Evolutionary conservation across 805 yeast genomes (phyloP), one percentile per base, ranked within the genome.

Genomic region (Isabelozyma pseudorhagii): DNA sequence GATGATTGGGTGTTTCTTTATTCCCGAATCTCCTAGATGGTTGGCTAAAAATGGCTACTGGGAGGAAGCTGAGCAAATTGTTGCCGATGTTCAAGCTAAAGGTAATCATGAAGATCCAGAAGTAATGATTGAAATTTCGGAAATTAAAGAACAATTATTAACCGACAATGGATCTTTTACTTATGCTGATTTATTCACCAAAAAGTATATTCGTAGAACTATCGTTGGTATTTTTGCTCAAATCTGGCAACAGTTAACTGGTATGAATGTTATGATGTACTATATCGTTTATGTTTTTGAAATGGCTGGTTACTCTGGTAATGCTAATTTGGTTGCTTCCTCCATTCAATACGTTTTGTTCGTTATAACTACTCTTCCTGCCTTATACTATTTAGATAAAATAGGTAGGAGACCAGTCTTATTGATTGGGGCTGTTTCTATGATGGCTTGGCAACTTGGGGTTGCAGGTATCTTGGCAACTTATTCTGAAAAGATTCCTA

Each of bases 191-290:
- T 72, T 84, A 55, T 82, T 84, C 76, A 60, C 61, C 50, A 77
- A 72, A 64, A 75, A 77, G 59, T 75, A 81, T 54, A 59, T 77
- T 43, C 62, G 60, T 49, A 72, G 86, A 62, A 81, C 86, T 45
- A 49, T 73, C 50, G 74, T 76, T 44, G 85, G 84, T 49, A 58
- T 78, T 42, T 74, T 68, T 55, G 78, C 82, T 48, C 85, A 82
- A 64, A 71, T 81, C 57, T 81, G 83, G 81, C 83, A 79, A 61
- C 87, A 83, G 61, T 68, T 82, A 57, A 78, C 84, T 28, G 89
- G 89, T 56, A 79, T 81, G 78, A 84, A 84, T 59, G 84, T 82
- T 53, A 77, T 83, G 76, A 81, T 84, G 81, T 84, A 84, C 75
- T 84, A 83, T 60, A 80, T 84, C 53, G 85, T 83, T 43, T 77